Base-by-base conservation (phyloP, 345 rosid genomes). In the Boechera retrofracta region DNA sequence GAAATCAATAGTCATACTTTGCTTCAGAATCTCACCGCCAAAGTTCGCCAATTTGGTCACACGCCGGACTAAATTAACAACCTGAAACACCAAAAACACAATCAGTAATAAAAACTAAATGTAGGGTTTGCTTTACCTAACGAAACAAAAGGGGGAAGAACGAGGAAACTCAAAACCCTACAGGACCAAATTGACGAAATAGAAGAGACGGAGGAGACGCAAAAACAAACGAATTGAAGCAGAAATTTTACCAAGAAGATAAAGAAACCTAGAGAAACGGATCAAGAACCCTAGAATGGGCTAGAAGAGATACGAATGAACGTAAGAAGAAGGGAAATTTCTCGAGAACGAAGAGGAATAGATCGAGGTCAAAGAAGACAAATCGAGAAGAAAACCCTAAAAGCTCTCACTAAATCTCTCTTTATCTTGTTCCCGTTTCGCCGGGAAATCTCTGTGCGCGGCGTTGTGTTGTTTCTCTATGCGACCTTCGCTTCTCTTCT, bases 1-100 rank as follows among this genome's bases (percentile, higher is more conserved):
- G 87, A 88, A 83, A 67, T 87, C 77, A 87, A 92, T 76, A 89
- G 91, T 89, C 99, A 96, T 95, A 69, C 94, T 89, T 80, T 88
- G 74, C 95, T 90, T 81, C 91, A 67, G 69, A 69, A 60, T 75
- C 71, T 56, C 71, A 58, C 77, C 76, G 68, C 70, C 66, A 47
- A 75, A 67, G 47, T 63, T 61, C 59, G 44, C 16, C 72, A 41
- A 16, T 60, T 5, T 45, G n/a, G 10, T 32, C 62, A 57, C 64
- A 21, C 72, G 10, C 64, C 45, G 31, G 48, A 65, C 31, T 66
- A 73, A 49, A 79, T 79, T 79, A 56, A 68, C 80, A 77, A 78
- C 93, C 90, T 81, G 76, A n/a, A 64, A 49, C 83, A 76, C 67
- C 74, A 39, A 74, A 61, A 29, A 31, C 10, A 6, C 39, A 75